phyloP scores from a whole-genome alignment of 2,329 filamentous ascomycete genomes.

The Chaetomium strumarium region DNA sequence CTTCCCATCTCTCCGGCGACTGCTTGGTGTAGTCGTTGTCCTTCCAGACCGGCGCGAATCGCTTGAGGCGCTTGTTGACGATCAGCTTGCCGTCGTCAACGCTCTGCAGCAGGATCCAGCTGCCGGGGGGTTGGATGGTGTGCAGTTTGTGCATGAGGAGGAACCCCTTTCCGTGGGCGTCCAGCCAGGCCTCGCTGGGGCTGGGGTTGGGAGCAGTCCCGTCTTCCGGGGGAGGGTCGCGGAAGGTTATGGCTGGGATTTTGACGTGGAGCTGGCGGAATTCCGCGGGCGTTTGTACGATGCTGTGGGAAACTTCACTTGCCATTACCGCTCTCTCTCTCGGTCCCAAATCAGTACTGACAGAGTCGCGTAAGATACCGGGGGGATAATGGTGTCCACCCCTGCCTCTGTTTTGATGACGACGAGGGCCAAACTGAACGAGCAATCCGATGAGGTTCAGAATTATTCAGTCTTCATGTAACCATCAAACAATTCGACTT shows the following conservation, averaged over 20 bases:
- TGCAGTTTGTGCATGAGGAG: conserved; percentile 4
- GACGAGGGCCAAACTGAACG: too few species aligned
- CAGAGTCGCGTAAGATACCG: too few species aligned
- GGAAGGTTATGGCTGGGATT: background rate
- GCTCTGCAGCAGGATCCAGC: conserved; percentile 5
- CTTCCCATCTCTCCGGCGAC: too few species aligned
- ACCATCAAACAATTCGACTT: too few species aligned
- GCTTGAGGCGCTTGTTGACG: conserved; percentile 7
- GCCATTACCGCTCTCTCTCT: too few species aligned
- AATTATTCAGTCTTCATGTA: too few species aligned
- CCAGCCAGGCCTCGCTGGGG: conserved; percentile 3
- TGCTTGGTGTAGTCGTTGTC: background rate
- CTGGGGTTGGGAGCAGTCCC: background rate
- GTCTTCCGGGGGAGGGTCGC: background rate
- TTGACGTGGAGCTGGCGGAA: conserved; percentile 5
- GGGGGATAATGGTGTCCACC: too few species aligned
- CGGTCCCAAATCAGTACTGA: too few species aligned
- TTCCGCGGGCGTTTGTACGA: background rate
- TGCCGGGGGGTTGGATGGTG: background rate
- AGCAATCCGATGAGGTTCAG: too few species aligned
- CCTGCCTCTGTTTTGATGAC: too few species aligned
- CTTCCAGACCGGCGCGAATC: background rate
- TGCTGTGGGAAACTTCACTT: too few species aligned
- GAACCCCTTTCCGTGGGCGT: conserved; percentile 3
- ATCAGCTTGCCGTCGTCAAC: conserved; percentile 6